Conservation (phyloP, 345 rosid genomes). For the Raphanus raphanistrum region DNA sequence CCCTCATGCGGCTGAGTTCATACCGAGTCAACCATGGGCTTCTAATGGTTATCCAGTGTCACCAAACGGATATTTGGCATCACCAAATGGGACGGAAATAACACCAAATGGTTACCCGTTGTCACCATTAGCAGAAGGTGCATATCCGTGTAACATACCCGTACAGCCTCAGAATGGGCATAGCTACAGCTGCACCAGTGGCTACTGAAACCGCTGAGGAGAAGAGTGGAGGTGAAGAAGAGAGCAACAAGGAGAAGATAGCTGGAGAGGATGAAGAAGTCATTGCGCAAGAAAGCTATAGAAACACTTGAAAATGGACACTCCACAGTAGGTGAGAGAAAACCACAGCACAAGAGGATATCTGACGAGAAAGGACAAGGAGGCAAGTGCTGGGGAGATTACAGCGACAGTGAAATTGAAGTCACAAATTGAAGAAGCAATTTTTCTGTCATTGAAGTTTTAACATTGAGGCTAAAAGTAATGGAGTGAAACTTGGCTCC, state of each 20-base stretch:
- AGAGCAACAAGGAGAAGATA: slow-evolving; percentile 37
- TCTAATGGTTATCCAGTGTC: slow-evolving; percentile 72
- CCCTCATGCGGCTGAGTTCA: slow-evolving; percentile 93
- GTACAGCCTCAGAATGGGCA: slow-evolving; percentile 58
- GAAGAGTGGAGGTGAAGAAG: slow-evolving; percentile 46
- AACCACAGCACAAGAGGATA: slow-evolving; percentile 38
- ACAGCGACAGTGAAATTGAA: slow-evolving; percentile 73
- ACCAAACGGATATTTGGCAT: slow-evolving; percentile 58
- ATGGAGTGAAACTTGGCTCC: slow-evolving; percentile 29
- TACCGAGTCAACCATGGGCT: slow-evolving; percentile 90
- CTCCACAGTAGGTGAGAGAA: slow-evolving; percentile 27
- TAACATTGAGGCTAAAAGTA: slow-evolving; percentile 39
- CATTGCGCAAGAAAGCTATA: slow-evolving; percentile 36
- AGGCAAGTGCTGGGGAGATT: slow-evolving; percentile 81
- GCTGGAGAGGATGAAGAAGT: slow-evolving; percentile 41
- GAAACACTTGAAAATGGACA: slow-evolving; percentile 42
- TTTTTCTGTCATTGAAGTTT: slow-evolving; percentile 22
- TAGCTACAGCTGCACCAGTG: slow-evolving; percentile 37
- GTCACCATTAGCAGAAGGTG: slow-evolving; percentile 53
- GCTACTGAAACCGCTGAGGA: slow-evolving; percentile 38
- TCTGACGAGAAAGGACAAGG: slow-evolving; percentile 46
- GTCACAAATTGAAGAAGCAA: slow-evolving; percentile 45
- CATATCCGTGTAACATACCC: slow-evolving; percentile 40
- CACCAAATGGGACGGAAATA: slow-evolving; percentile 54
- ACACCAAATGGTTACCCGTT: slow-evolving; percentile 48